Base-by-base conservation (phyloP, 441 rosid genomes). In the Adansonia madagascariensis region DNA sequence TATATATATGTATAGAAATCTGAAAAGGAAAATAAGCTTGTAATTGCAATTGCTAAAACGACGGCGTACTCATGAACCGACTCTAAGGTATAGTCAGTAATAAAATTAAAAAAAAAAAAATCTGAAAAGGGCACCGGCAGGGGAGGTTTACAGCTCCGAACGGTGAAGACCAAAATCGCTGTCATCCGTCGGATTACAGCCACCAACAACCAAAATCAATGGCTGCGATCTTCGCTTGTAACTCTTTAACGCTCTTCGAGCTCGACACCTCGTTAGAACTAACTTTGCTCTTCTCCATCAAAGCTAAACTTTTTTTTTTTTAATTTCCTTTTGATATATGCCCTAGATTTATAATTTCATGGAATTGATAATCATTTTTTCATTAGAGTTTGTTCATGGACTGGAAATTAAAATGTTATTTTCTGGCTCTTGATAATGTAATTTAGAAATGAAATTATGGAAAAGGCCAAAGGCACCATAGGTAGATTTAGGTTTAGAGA, bases 191-290 rank as follows among this genome's bases (percentile, higher is more conserved):
- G 9, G 52, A 39, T 41, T 8, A 11, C 52, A 44, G 10, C 53
- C 22, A 41, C 17, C 55, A 22, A 12, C 44, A 35, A 47, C 4
- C 7, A 35, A 75, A 20, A 47, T 49, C 81, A 77, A 91, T 91
- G 98, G 97, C 95, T 49, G 88, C 89, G 80, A 88, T 92, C 77
- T 77, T 94, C 65, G 97, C 97, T 84, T 97, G 98, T 81, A 92
- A 91, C 85, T 91, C 98, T 49, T 96, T 71, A 81, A 82, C 57
- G 85, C 88, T 75, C 85, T 94, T 73, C 90, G 89, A 49, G 88
- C 92, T 84, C 97, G 98, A 64, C 92, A 91, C 75, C 89, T 91
- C 76, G 99, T 96, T 71, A 82, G 94, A 52, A 71, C 70, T 75
- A 75, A 60, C 67, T 39, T 9, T 43, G 72, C 60, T 82, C 64